Evolutionary conservation across 805 yeast genomes (phyloP).

Genomic region (Dipodascopsis uninucleata): DNA sequence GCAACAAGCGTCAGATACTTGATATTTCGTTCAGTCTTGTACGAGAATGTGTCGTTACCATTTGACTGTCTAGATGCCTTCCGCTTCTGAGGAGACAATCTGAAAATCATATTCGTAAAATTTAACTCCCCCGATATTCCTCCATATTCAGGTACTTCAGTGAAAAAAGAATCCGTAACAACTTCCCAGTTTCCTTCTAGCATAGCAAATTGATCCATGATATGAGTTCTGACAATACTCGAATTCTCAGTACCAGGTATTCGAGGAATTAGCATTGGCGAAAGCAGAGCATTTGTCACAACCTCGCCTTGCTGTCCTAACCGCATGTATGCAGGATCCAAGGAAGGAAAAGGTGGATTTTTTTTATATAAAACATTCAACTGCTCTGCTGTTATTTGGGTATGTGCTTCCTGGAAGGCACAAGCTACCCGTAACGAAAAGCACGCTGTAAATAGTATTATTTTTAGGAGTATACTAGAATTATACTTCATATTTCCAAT

Average conservation of each 20-base stretch:
- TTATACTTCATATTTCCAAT: not conserved
- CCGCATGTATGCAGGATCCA: slow-evolving; percentile 11
- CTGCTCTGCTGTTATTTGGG: slow-evolving; percentile 9
- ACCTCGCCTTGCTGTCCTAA: not conserved
- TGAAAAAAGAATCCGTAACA: slow-evolving; percentile 33
- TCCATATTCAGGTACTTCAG: slow-evolving; percentile 14
- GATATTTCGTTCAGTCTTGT: not conserved
- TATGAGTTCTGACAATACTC: slow-evolving; percentile 38
- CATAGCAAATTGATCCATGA: slow-evolving; percentile 36
- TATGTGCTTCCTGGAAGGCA: slow-evolving; percentile 6
- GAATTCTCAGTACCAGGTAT: slow-evolving; percentile 46
- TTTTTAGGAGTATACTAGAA: not conserved
- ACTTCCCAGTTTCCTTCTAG: slow-evolving; percentile 33
- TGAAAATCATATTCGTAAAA: slow-evolving; percentile 42
- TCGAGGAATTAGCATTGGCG: slow-evolving; percentile 38
- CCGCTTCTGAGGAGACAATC: slow-evolving; percentile 31
- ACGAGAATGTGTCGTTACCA: not conserved
- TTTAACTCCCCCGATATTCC: slow-evolving; percentile 26
- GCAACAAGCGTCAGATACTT: slow-evolving; percentile 41
- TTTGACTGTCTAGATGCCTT: slow-evolving; percentile 1
- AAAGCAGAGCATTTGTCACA: slow-evolving; percentile 18
- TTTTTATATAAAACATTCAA: slow-evolving; percentile 4
- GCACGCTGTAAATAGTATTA: no score
- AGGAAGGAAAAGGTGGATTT: slow-evolving; percentile 19
- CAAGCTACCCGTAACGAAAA: no score